phyloP scores from a whole-genome alignment of 2,329 filamentous ascomycete genomes.

The Phialophora chinensis region DNA sequence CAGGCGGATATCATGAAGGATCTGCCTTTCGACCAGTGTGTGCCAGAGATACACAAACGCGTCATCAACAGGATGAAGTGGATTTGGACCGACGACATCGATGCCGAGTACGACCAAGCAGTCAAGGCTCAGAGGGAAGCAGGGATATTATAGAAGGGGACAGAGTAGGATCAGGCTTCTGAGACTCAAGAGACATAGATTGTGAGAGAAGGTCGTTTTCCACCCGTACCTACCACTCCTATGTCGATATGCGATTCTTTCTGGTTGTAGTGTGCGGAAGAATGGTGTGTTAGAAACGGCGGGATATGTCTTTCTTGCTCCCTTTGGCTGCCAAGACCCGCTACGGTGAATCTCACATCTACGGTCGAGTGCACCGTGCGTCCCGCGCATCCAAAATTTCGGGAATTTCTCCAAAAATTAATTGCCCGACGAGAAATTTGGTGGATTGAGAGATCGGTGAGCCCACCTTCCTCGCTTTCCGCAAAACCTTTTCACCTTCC shows the following conservation, averaged over 20 bases:
- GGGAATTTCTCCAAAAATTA: background rate
- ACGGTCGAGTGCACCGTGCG: background rate
- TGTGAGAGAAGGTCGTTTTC: background rate
- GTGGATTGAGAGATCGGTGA: background rate
- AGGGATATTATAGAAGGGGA: slow-evolving; percentile 1
- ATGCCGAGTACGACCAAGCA: slow-evolving; percentile 36
- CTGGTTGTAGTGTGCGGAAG: background rate
- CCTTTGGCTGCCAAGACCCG: background rate
- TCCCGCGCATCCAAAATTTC: background rate
- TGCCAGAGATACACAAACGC: slow-evolving; percentile 43
- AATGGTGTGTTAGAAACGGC: background rate
- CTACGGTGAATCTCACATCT: background rate
- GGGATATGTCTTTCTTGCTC: no score
- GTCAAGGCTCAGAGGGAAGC: slow-evolving; percentile 13
- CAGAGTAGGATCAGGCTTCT: background rate
- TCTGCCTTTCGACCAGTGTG: slow-evolving; percentile 46
- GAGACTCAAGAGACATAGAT: background rate
- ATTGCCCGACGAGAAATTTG: background rate
- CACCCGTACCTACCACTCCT: background rate
- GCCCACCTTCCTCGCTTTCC: background rate
- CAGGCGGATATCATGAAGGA: slow-evolving; percentile 45
- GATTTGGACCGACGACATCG: slow-evolving; percentile 46
- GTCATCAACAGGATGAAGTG: slow-evolving; percentile 43
- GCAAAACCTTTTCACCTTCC: background rate
- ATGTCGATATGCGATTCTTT: background rate